Conservation (phyloP, 768 basidiomycete species). For the Leccinum boreale region DNA sequence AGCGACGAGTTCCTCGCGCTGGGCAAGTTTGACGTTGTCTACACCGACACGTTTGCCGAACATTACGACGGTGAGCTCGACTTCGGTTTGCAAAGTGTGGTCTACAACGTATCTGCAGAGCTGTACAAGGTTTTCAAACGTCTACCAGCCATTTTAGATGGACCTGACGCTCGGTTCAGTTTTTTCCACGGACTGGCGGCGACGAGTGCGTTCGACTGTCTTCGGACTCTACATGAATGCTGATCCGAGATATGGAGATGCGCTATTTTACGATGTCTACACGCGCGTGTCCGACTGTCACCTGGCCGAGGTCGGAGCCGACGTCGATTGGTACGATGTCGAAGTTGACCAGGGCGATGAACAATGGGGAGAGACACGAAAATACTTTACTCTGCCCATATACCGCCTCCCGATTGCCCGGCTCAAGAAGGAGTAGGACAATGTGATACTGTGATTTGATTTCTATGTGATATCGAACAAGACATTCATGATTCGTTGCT, state of each 20-base stretch:
- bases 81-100: not conserved
- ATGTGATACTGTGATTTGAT: not conserved
- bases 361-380: conserved; percentile 72
- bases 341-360: conserved; percentile 56
- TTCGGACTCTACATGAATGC: not conserved
- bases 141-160: conserved; percentile 72
- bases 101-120: conserved; percentile 34
- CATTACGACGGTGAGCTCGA: conserved; percentile 58
- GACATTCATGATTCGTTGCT: not conserved
- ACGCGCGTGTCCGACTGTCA: conserved; percentile 83
- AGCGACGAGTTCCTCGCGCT: conserved; percentile 51
- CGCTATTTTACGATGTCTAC: conserved; percentile 88
- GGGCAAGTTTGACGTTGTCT: conserved; percentile 86
- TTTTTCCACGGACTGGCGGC: conserved; percentile 98
- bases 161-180: conserved; percentile 76
- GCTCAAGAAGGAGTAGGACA: conserved; percentile 21
- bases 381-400: conserved; percentile 74
- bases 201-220: conserved; percentile 58
- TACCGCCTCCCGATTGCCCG: conserved; percentile 64
- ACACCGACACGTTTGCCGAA: conserved; percentile 93
- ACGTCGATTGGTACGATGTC: conserved; percentile 79
- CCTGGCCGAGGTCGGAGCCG: conserved; percentile 75
- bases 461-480: not conserved
- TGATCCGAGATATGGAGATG: conserved; percentile 47
- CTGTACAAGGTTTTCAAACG: conserved; percentile 79